Evolutionary conservation across 352 stramenopile species (phyloP).

Genomic region (Phytopythium montanum): DNA sequence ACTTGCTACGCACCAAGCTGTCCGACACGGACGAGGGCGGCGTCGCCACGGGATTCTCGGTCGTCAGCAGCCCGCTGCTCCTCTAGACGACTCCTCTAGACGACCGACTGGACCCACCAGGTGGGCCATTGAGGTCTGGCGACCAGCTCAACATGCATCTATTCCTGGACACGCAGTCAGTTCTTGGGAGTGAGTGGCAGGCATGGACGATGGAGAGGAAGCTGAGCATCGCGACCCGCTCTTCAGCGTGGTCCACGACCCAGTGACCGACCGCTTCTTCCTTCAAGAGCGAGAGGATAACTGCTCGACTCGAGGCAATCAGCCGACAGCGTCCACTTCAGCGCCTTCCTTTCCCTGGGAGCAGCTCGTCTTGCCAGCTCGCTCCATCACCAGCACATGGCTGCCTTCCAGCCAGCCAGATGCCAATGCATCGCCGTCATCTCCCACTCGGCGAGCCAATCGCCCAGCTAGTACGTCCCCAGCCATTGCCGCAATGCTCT

Average conservation of each 20-base stretch:
- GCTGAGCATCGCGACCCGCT: conserved; percentile 6
- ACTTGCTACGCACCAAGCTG: conserved; percentile 96
- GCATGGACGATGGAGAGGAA: background rate
- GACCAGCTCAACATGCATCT: background rate
- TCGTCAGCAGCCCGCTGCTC: conserved; percentile 89
- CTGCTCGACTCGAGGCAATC: background rate
- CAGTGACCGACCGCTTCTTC: conserved; percentile 42
- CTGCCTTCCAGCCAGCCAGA: background rate
- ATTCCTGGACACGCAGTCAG: conserved; percentile 2
- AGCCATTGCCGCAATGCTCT: background rate
- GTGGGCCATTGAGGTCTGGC: background rate
- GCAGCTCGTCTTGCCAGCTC: conserved; percentile 29
- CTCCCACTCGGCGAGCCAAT: background rate
- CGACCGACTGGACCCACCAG: too few species aligned
- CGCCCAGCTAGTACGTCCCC: background rate
- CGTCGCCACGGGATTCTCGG: conserved; percentile 93
- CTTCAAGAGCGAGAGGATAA: conserved; percentile 21
- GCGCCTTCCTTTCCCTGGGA: conserved; percentile 29
- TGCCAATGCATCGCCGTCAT: background rate
- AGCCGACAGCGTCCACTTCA: background rate
- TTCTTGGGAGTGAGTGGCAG: background rate
- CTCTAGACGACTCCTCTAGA: too few species aligned
- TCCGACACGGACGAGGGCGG: conserved; percentile 96
- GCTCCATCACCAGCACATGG: background rate
- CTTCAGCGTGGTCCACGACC: conserved; percentile 44